These are phyloP conservation scores for Tolypocladium sp. DNA, from an alignment of 2,329 filamentous ascomycete species.

Conservation along the genomic window DNA sequence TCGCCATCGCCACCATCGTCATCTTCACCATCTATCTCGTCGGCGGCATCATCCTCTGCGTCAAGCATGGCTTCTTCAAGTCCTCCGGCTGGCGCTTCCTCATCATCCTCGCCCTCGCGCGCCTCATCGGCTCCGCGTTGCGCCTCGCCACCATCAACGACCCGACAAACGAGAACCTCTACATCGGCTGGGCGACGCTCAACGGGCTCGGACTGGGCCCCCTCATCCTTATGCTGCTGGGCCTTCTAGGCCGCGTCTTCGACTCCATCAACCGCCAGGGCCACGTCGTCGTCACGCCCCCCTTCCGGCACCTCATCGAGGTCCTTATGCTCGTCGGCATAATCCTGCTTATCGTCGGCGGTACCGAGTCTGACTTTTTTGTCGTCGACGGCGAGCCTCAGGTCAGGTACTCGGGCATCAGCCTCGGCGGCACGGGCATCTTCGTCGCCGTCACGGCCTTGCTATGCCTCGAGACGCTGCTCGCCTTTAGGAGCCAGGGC, in stretches of 20 bases:
- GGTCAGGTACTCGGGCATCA: slow-evolving; percentile 17
- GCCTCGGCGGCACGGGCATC: slow-evolving; percentile 16
- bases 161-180: slow-evolving; percentile 31
- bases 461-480: slow-evolving; percentile 26
- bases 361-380: slow-evolving; percentile 15
- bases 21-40: slow-evolving; percentile 19
- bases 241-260: slow-evolving; percentile 25
- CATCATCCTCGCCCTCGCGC: slow-evolving; percentile 45
- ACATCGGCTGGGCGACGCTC: slow-evolving; percentile 21
- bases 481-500: slow-evolving; percentile 29
- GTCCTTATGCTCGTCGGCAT: slow-evolving; percentile 31
- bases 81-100: slow-evolving; percentile 53
- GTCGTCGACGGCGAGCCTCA: slow-evolving; percentile 11
- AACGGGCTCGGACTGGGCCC: slow-evolving; percentile 26
- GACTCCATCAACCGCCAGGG: slow-evolving; percentile 36
- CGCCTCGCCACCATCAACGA: slow-evolving; percentile 34
- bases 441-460: slow-evolving; percentile 29
- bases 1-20: slow-evolving; percentile 21
- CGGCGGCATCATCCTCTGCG: slow-evolving; percentile 32
- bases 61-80: slow-evolving; percentile 40
- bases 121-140: slow-evolving; percentile 47
- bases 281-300: slow-evolving; percentile 15
- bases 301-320: slow-evolving; percentile 25
- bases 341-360: slow-evolving; percentile 22
- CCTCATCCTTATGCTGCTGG: slow-evolving; percentile 35